Conservation (phyloP, 441 rosid species). For the Macaranga tanarius region DNA sequence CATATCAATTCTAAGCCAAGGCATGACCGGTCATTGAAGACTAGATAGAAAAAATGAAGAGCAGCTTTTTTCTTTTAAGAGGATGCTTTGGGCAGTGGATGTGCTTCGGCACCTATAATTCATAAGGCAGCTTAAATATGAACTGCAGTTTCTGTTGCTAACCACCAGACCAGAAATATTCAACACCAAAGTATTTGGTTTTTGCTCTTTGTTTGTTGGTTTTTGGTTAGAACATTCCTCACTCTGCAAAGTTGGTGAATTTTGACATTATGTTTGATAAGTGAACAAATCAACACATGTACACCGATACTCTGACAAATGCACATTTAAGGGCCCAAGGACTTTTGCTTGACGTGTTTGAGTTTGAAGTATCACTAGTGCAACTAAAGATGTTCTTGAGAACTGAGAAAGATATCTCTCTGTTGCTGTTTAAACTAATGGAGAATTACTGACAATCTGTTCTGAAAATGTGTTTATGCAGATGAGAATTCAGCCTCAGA, state of each 20-base stretch:
- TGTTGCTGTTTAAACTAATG: not conserved
- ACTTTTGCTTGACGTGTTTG: not conserved
- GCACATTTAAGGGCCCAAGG: not conserved
- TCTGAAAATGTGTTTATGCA: conserved; percentile 22
- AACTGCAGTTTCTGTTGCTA: not conserved
- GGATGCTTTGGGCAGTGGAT: not conserved
- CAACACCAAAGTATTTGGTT: not conserved
- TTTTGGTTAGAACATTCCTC: not conserved
- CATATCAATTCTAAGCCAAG: not conserved
- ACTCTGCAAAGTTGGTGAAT: not conserved
- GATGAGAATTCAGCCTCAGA: conserved; percentile 28
- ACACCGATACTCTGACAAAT: not conserved
- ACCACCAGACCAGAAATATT: not conserved
- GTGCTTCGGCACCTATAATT: not conserved
- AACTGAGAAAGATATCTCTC: not conserved
- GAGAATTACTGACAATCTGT: not conserved
- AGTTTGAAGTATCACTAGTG: not conserved
- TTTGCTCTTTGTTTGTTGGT: not conserved
- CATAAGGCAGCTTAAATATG: not conserved
- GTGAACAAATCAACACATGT: not conserved
- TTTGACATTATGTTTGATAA: not conserved
- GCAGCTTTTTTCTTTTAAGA: not conserved
- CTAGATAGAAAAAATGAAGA: not conserved
- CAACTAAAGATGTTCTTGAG: not conserved
- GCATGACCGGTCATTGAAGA: not conserved